A percentile compares a stretch with the other conserved stretches of the same genome.
phyloP scores from a whole-genome alignment of 2,329 filamentous ascomycete species.

The Colletotrichum nymphaeae region DNA sequence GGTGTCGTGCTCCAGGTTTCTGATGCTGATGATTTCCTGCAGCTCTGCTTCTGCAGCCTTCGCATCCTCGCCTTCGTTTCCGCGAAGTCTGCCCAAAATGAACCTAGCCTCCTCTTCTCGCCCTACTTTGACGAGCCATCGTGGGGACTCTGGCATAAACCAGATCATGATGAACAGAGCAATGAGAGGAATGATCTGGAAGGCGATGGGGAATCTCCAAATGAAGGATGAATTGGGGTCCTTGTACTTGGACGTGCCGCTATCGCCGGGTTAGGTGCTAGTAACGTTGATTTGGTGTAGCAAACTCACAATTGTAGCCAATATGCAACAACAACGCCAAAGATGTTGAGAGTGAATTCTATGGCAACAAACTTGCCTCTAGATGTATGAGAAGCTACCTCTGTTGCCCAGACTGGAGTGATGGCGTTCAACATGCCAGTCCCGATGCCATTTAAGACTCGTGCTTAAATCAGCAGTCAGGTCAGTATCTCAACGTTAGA shows the following conservation, averaged over 20 bases:
- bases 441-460: conserved; percentile 72
- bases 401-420: conserved; percentile 78
- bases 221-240: conserved; percentile 67
- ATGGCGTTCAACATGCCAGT: conserved; percentile 79
- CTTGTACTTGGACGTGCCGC: conserved; percentile 48
- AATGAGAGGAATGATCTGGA: conserved; percentile 75
- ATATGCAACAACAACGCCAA: conserved; percentile 57
- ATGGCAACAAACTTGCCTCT: conserved; percentile 77
- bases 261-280: conserved; percentile 9
- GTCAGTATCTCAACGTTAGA: neutral
- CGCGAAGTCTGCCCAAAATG: conserved; percentile 73
- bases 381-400: conserved; percentile 74
- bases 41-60: conserved; percentile 70
- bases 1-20: conserved; percentile 70
- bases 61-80: conserved; percentile 56
- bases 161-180: conserved; percentile 66
- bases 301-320: conserved; percentile 63
- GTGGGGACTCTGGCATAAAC: conserved; percentile 77
- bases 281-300: neutral
- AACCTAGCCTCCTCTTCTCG: conserved; percentile 75
- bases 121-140: conserved; percentile 75
- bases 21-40: conserved; percentile 68
- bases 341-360: conserved; percentile 74
- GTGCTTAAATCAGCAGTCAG: conserved; percentile 50
- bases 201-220: conserved; percentile 77